Base-by-base conservation (phyloP, 805 yeast genomes). In the Saccharomycopsis capsularis region DNA sequence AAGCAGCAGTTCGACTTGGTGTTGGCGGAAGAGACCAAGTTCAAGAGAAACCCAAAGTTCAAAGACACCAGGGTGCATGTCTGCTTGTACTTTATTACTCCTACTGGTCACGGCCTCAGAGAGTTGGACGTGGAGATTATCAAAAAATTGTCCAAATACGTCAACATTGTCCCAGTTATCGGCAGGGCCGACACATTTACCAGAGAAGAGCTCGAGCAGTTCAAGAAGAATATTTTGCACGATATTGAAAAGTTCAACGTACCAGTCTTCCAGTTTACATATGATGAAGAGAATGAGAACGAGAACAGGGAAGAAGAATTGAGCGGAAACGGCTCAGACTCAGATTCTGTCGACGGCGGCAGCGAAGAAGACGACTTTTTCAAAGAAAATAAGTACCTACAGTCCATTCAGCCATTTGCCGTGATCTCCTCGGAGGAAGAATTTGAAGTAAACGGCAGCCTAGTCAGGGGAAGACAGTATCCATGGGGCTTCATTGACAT, bases 31-130 rank as follows among this genome's bases (percentile, higher is more conserved):
- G 95, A 85, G 62, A 73, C 82, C 15, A 75, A 87, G 51, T 82
- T 86, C 57, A 73, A 77, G 56, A 75, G 95, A 65, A 80, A 82
- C 65, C 82, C 88, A 18, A 71, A 82, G 44, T 80, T 79, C 58
- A 73, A 71, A 32, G 95, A 85, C 64, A 79, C 81, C 39, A 71
- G 93, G 55, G 85, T 85, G 42, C 95, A 85, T 61, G 87, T 74
- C 25, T 50, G 55, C 29, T 35, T 48, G 3, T 51, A 52, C 30
- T 52, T 53, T 40, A 53, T 53, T 35, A 27, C 49, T 13, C 55
- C 55, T 22, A 71, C 81, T 3, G 95, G 95, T 16, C 93, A 85
- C 62, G 90, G 91, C 1, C 69, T 85, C 54, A 70, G 84, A 52
- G 91, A 85, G 61, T 60, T 85, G 50, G 95, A 85, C 60, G 77